phyloP scores from a whole-genome alignment of 306 rosid species.

The Acacia acuminata region DNA sequence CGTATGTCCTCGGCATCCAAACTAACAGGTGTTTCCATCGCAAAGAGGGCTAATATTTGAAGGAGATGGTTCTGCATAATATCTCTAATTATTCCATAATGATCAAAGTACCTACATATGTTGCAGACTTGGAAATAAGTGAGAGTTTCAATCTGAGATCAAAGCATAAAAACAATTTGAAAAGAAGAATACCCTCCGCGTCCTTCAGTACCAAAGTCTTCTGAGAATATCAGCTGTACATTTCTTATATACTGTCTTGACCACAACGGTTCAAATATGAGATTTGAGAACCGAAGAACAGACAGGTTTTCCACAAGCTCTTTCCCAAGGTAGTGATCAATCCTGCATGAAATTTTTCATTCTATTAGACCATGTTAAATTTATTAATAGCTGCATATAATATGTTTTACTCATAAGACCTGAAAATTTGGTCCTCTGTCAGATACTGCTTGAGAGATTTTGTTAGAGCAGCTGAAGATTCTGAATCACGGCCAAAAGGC shows the following conservation, averaged over 20 bases:
- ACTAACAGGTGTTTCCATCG: conserved; percentile 97
- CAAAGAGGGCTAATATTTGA: conserved; percentile 92
- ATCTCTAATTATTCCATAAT: conserved; percentile 90
- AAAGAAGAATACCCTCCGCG: conserved; percentile 85
- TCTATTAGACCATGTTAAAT: conserved; percentile 20
- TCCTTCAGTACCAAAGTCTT: conserved; percentile 97
- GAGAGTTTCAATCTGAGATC: conserved; percentile 17
- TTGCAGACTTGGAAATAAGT: conserved; percentile 23
- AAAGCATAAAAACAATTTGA: neutral
- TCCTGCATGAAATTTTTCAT: conserved; percentile 49
- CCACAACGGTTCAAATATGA: conserved; percentile 92
- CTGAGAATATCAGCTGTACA: conserved; percentile 86
- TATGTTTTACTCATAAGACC: conserved; percentile 41
- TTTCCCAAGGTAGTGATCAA: conserved; percentile 92
- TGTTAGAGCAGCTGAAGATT: conserved; percentile 91
- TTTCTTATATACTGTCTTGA: conserved; percentile 92
- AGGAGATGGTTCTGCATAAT: conserved; percentile 97
- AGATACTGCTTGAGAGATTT: conserved; percentile 75
- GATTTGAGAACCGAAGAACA: conserved; percentile 91
- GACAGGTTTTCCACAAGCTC: conserved; percentile 96
- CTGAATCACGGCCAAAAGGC: conserved; percentile 95
- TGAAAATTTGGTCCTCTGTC: conserved; percentile 88
- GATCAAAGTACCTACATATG: conserved; percentile 71
- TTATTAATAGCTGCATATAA: conserved; percentile 23
- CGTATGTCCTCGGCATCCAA: conserved; percentile 93